Percentiles rank a stretch among this genome's conserved stretches.
These are phyloP conservation scores for Colletotrichum sp. DNA, from an alignment of 2,329 filamentous ascomycete genomes.

Conservation along the genomic window DNA sequence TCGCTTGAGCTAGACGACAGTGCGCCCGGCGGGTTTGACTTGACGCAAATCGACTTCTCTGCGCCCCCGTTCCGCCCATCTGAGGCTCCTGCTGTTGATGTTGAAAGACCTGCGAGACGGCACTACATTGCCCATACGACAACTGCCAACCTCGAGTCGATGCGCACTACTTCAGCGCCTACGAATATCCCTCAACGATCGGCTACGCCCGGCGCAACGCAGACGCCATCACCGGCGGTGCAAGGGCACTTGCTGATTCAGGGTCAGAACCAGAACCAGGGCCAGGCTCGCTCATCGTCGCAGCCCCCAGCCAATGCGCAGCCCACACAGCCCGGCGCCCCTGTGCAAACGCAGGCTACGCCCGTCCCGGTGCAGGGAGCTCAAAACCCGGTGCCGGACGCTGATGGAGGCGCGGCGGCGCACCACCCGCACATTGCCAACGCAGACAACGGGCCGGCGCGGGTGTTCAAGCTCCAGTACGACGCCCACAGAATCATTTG, in stretches of 20 bases:
- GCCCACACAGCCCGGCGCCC: slow-evolving; percentile 10
- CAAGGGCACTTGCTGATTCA: slow-evolving; percentile 16
- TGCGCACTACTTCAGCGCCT: neutral
- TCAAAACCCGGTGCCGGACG: slow-evolving; percentile 23
- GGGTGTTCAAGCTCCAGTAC: slow-evolving; percentile 97
- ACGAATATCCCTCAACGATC: neutral
- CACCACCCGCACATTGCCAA: slow-evolving; percentile 52
- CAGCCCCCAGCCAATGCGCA: neutral
- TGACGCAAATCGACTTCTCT: neutral
- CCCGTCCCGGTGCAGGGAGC: slow-evolving; percentile 15
- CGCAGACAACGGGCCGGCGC: slow-evolving; percentile 53
- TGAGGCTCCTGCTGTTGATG: neutral
- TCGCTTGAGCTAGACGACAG: neutral
- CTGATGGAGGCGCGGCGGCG: slow-evolving; percentile 1
- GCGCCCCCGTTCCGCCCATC: neutral
- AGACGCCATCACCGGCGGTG: neutral
- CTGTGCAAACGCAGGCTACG: slow-evolving; percentile 18
- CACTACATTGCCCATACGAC: neutral
- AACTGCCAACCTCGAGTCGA: neutral
- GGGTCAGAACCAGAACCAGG: neutral
- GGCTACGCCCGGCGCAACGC: neutral
- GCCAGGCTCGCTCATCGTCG: neutral
- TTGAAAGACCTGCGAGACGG: neutral
- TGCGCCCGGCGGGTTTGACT: neutral
- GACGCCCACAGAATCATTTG: slow-evolving; percentile 93